These are phyloP conservation scores for Aphanomyces invadans DNA, from an alignment of 352 stramenopile genomes.

Conservation along the genomic window DNA sequence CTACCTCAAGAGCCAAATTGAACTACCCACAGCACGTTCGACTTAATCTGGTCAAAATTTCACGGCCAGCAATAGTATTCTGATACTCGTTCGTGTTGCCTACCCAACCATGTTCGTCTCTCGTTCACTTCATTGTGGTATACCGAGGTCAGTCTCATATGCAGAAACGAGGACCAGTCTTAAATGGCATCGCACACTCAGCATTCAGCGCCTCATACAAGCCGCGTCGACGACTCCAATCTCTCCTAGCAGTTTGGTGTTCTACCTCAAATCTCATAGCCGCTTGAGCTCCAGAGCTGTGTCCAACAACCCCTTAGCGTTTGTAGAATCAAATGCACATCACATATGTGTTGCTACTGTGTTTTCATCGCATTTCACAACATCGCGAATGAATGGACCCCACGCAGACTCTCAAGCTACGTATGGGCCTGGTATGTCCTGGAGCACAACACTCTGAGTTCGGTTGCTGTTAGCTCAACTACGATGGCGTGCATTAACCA, in stretches of 20 bases:
- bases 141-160: constrained; percentile 5
- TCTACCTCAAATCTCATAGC: constrained; percentile 9
- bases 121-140: neutral
- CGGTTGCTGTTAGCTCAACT: too few relatives aligned
- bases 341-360: neutral
- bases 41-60: neutral
- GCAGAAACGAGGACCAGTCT: constrained; percentile 15
- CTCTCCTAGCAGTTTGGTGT: neutral
- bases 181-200: neutral
- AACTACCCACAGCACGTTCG: constrained; percentile 13
- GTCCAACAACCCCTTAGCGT: too few relatives aligned
- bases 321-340: neutral
- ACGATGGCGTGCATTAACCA: too few relatives aligned
- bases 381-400: constrained; percentile 1
- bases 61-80: neutral
- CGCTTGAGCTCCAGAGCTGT: neutral
- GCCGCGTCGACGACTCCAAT: neutral
- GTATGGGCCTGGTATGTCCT: neutral
- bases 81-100: neutral
- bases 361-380: constrained; percentile 16
- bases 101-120: too few relatives aligned
- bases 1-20: constrained; percentile 16
- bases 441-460: neutral
- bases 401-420: neutral
- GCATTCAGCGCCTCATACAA: neutral